Base-by-base conservation (phyloP, 202 grass and related monocot genomes). In the Setaria italica region DNA sequence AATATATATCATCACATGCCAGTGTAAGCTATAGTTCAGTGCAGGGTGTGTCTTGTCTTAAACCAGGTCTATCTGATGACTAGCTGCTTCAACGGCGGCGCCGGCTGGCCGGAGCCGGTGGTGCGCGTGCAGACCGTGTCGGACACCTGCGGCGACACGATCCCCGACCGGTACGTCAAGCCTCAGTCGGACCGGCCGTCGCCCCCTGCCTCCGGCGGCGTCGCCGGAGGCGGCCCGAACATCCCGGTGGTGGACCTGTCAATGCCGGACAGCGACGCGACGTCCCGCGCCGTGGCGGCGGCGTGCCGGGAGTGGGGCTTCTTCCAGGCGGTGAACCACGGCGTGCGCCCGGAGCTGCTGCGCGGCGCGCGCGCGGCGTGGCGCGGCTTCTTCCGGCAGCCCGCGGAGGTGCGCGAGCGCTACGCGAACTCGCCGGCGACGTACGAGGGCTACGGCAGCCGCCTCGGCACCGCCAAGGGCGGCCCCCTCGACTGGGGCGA, bases 401-500 rank as follows among this genome's bases (percentile, higher is more conserved):
- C 92, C 4, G 87, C 83, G 39, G 90, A 88, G 72, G 85, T 77
- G 41, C 93, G 93, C 78, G 81, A 91, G 76, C 87, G 53, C 2
- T 95, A 97, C 32, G 92, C 90, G 1, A 97, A 97, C 87, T 95
- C 89, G 9, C 95, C 95, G 75, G 79, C 83, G 13, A 97, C 95
- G 33, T 97, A 97, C 67, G 95, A 97, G 90, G 95, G 95, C 15
- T 97, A 97, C 79, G 95, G 95, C n/a, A 97, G 95, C 87, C 87
- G 95, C 32, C 85, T 95, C 37, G 95, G 95, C 15, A 80, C 90
- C 11, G 63, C 87, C 49, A 88, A 85, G 45, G 89, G 86, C 5
- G 95, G 85, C 0, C 67, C 65, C 76, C 90, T 97, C 3, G 95
- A 97, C 55, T 97, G 95, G 95, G 93, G 93, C 58, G 95, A 98